Evolutionary conservation across 371 early-diverging fungal species (phyloP).

Genomic region (Lichtheimia ornata): DNA sequence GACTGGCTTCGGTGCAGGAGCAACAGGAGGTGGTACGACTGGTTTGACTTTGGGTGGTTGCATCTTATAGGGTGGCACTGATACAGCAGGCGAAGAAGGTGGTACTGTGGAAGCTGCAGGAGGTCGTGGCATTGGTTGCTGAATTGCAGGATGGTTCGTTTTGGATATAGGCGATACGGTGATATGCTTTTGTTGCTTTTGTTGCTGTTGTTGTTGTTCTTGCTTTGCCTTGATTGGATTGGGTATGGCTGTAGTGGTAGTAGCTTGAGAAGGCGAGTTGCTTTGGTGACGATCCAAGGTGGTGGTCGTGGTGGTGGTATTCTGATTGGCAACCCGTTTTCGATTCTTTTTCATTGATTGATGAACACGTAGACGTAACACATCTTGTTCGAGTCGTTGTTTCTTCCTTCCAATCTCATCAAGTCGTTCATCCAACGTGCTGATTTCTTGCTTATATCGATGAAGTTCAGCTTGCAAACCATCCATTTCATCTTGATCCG

Average conservation of each 20-base stretch:
- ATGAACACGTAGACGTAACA: conserved; percentile 12
- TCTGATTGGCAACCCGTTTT: background rate
- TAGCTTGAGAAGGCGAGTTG: no score
- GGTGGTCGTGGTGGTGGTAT: no score
- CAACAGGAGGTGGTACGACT: no score
- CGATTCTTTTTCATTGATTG: conserved; percentile 11
- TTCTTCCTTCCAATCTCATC: conserved; percentile 5
- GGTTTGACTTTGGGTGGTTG: no score
- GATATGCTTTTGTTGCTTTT: background rate
- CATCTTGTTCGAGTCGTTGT: conserved; percentile 6
- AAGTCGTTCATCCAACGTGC: background rate
- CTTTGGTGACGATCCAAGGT: background rate
- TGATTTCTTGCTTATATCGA: conserved; percentile 5
- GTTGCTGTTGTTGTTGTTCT: background rate
- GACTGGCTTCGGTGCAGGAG: background rate
- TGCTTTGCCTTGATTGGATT: background rate
- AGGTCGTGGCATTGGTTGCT: no score
- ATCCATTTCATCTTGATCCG: conserved; percentile 9
- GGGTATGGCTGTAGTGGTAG: no score
- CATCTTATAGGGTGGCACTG: no score
- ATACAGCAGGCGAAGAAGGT: no score
- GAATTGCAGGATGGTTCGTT: no score
- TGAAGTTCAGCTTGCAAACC: conserved; percentile 10
- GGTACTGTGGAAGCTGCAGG: no score
- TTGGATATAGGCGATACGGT: no score